A percentile compares a stretch with the other conserved stretches of the same genome.
phyloP scores from a whole-genome alignment of 139 green algal species.

The Chlamydomonas schloesseri region DNA sequence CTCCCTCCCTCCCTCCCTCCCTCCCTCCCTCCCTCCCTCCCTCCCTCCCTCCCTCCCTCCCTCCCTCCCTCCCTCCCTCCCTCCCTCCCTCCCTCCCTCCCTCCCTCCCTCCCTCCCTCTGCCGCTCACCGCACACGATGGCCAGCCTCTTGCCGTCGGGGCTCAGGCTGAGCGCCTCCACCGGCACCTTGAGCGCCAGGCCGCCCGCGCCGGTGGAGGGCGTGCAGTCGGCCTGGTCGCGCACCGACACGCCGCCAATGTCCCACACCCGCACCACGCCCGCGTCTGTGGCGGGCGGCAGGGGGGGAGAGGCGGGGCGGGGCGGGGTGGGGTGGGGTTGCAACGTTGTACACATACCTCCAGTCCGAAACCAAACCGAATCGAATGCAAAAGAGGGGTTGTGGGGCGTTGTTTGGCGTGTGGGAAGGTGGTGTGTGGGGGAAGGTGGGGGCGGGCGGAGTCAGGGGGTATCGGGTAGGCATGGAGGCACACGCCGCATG shows the following conservation, averaged over 20 bases:
- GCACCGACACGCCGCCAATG: not conserved
- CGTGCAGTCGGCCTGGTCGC: not conserved
- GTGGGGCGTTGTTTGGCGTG: no score
- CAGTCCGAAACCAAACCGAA: no score
- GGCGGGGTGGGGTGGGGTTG: no score
- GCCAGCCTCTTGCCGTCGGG: slow-evolving; percentile 29
- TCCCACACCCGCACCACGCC: slow-evolving; percentile 23
- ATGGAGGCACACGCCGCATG: no score
- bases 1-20: not conserved
- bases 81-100: not conserved
- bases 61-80: not conserved
- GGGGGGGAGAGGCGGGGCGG: not conserved
- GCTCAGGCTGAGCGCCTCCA: slow-evolving; percentile 13
- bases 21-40: not conserved
- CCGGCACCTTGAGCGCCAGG: not conserved
- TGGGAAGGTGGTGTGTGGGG: no score
- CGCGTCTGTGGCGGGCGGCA: not conserved
- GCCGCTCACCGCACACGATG: slow-evolving; percentile 23
- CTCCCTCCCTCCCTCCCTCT: no score
- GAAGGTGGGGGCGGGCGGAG: no score
- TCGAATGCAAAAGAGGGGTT: no score
- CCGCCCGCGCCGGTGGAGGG: slow-evolving; percentile 12
- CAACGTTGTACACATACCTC: no score
- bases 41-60: not conserved
- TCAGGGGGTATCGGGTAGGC: no score